phyloP scores from a whole-genome alignment of 2,329 filamentous ascomycete species.

The Aspergillus proliferans region DNA sequence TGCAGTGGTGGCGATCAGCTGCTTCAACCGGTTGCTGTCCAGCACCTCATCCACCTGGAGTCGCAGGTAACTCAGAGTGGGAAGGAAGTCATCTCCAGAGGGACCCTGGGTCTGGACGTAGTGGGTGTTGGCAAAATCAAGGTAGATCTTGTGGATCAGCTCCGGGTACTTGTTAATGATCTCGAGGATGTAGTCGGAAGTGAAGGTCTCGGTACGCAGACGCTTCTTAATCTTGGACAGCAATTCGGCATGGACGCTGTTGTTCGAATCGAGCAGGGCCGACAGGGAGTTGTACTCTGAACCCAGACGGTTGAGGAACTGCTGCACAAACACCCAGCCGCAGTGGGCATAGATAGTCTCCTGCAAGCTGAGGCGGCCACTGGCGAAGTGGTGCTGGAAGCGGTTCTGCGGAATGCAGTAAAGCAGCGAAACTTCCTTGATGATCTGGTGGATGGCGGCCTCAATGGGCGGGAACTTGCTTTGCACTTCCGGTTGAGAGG shows the following conservation, averaged over 20 bases:
- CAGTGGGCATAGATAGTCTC: conserved; percentile 97
- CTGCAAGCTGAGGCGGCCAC: conserved; percentile 80
- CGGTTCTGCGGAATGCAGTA: conserved; percentile 98
- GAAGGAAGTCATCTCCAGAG: conserved; percentile 62
- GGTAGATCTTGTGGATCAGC: conserved; percentile 79
- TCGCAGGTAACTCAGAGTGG: conserved; percentile 61
- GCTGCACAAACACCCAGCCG: conserved; percentile 94
- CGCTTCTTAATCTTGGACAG: conserved; percentile 93
- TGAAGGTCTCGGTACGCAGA: conserved; percentile 93
- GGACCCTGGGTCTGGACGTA: conserved; percentile 59
- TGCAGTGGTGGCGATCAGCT: conserved; percentile 71
- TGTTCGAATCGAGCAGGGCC: conserved; percentile 70
- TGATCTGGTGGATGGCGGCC: conserved; percentile 95
- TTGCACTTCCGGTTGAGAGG: conserved; percentile 53
- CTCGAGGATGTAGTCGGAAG: conserved; percentile 93
- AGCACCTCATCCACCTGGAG: conserved; percentile 67
- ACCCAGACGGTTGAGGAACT: conserved; percentile 92
- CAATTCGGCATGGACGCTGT: conserved; percentile 78
- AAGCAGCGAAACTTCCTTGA: conserved; percentile 92
- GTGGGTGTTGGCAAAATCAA: conserved; percentile 85
- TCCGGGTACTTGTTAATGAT: conserved; percentile 89
- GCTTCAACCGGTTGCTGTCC: conserved; percentile 65
- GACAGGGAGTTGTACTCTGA: conserved; percentile 86
- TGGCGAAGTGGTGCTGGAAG: conserved; percentile 83
- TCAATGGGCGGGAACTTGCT: conserved; percentile 71